phyloP scores from a whole-genome alignment of 1,284 basidiomycete genomes.

The Agaricales sp. region DNA sequence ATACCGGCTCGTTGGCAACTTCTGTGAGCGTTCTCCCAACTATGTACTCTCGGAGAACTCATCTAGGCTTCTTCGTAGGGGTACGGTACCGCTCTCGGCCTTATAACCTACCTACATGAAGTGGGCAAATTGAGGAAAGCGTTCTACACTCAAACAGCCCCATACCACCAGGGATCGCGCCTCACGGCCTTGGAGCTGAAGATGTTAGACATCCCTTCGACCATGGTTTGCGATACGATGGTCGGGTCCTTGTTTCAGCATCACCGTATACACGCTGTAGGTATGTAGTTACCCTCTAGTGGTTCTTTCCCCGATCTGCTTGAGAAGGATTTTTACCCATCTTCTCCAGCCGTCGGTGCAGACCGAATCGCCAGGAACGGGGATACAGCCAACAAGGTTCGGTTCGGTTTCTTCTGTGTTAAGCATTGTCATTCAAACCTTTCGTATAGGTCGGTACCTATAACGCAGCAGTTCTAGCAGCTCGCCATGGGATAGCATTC shows the following conservation, averaged over 20 bases:
- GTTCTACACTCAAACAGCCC: conserved; percentile 86
- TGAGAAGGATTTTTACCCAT: background rate
- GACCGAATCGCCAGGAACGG: conserved; percentile 84
- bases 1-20: conserved; percentile 87
- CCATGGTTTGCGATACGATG: conserved; percentile 96
- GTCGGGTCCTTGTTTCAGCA: conserved; percentile 88
- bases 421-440: background rate
- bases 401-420: conserved; percentile 4
- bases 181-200: conserved; percentile 83
- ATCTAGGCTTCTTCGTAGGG: conserved; percentile 39
- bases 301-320: background rate
- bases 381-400: conserved; percentile 88
- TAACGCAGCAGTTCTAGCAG: conserved; percentile 82
- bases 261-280: conserved; percentile 78
- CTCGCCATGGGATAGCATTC: conserved; percentile 78
- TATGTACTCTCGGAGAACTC: conserved; percentile 2
- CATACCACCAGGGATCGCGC: conserved; percentile 86
- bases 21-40: conserved; percentile 46
- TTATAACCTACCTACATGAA: conserved; percentile 83
- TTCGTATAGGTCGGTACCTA: conserved; percentile 71
- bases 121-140: conserved; percentile 67
- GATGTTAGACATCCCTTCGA: conserved; percentile 69
- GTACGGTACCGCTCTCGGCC: conserved; percentile 88
- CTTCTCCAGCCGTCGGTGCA: conserved; percentile 59
- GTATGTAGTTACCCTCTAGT: conserved; percentile 29